phyloP scores from a whole-genome alignment of 768 basidiomycete species.

The Cystobasidium onofrii region DNA sequence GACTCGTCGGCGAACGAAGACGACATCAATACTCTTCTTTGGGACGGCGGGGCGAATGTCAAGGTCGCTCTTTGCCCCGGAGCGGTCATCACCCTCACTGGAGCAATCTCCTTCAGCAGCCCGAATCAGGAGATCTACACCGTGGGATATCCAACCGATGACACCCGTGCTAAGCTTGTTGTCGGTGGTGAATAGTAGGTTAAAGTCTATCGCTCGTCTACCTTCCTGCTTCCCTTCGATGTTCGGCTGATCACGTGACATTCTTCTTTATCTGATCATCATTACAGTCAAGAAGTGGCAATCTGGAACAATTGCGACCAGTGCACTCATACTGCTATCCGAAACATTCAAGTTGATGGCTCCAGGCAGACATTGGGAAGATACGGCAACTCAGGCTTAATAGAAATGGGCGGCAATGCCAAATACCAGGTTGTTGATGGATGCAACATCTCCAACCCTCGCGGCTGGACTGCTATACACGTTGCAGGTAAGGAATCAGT shows the following conservation, averaged over 20 bases:
- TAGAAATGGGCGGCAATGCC: slow-evolving; percentile 40
- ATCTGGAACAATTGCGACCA: slow-evolving; percentile 36
- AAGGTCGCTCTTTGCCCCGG: slow-evolving; percentile 40
- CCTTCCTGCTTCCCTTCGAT: not conserved
- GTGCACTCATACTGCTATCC: slow-evolving; percentile 31
- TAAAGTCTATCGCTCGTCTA: not conserved
- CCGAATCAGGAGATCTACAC: slow-evolving; percentile 42
- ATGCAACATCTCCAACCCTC: slow-evolving; percentile 38
- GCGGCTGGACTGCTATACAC: slow-evolving; percentile 42
- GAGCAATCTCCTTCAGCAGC: slow-evolving; percentile 38
- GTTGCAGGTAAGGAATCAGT: slow-evolving; percentile 27
- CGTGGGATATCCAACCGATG: slow-evolving; percentile 38
- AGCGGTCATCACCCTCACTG: slow-evolving; percentile 34
- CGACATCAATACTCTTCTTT: slow-evolving; percentile 37
- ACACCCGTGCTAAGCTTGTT: slow-evolving; percentile 36
- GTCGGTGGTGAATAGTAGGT: slow-evolving; percentile 33
- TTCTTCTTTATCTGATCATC: not conserved
- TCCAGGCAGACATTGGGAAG: slow-evolving; percentile 33
- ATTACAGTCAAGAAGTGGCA: slow-evolving; percentile 35
- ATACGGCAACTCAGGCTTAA: slow-evolving; percentile 23
- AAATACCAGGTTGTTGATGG: slow-evolving; percentile 34
- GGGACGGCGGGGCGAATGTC: slow-evolving; percentile 37
- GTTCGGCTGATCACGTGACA: slow-evolving; percentile 1
- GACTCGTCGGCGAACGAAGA: slow-evolving; percentile 33
- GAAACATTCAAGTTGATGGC: slow-evolving; percentile 40